Conservation (phyloP, 2,329 filamentous ascomycete species). For the Mariannaea sp. region DNA sequence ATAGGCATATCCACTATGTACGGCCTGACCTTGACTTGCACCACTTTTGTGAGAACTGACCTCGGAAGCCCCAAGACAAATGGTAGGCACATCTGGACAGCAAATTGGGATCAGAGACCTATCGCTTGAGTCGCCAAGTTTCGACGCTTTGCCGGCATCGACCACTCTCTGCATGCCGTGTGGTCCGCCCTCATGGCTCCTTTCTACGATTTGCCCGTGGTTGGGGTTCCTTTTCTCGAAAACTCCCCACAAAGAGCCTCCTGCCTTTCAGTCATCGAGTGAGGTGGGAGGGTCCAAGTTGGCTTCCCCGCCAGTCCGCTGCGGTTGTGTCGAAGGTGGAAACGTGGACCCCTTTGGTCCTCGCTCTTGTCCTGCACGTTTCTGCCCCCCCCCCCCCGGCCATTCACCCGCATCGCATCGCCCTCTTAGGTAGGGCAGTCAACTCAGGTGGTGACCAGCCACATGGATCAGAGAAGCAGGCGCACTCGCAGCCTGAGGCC, state of each 20-base stretch:
- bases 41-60: neutral
- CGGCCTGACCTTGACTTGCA: neutral
- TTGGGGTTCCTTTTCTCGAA: neutral
- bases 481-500: neutral
- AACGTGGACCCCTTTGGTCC: conserved; percentile 14
- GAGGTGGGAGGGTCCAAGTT: conserved; percentile 6
- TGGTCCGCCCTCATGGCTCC: neutral
- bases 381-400: neutral
- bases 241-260: conserved; percentile 15
- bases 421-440: neutral
- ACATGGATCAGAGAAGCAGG: conserved; percentile 6
- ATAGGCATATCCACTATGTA: conserved; percentile 5
- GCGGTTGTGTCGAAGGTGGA: conserved; percentile 18
- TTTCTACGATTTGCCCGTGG: neutral
- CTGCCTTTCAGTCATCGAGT: conserved; percentile 4
- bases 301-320: conserved; percentile 10
- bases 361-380: neutral
- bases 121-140: conserved; percentile 4
- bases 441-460: conserved; percentile 6
- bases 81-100: too few relatives aligned
- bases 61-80: neutral
- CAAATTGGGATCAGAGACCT: neutral
- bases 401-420: conserved; percentile 12
- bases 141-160: conserved; percentile 10
- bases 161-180: conserved; percentile 6